These are phyloP conservation scores for Drosera spatulata DNA, from an alignment of 179 eudicot genomes.

Conservation along the genomic window DNA sequence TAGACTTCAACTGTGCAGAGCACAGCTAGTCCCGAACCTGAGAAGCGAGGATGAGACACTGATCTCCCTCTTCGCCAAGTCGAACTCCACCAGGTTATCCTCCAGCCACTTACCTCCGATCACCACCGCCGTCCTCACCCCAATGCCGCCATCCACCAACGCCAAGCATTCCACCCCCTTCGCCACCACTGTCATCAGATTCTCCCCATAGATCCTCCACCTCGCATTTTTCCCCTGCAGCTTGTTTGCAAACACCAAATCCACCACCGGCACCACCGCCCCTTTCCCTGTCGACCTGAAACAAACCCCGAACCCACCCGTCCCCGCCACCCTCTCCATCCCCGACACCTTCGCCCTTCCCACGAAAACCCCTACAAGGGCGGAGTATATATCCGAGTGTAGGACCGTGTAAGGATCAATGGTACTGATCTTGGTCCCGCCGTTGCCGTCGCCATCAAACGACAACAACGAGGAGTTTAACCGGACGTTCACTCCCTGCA, in stretches of 20 bases:
- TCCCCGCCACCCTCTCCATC: conserved; percentile 16
- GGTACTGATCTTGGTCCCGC: conserved; percentile 51
- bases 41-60: conserved; percentile 35
- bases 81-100: conserved; percentile 51
- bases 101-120: conserved; percentile 57
- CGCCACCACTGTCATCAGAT: conserved; percentile 34
- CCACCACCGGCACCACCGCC: conserved; percentile 29
- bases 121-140: conserved; percentile 36
- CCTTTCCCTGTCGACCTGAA: conserved; percentile 28
- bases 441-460: conserved; percentile 13
- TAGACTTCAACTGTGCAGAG: conserved; percentile 12
- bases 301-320: conserved; percentile 43
- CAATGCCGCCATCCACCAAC: conserved; percentile 44
- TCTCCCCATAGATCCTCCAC: conserved; percentile 42
- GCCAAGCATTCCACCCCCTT: conserved; percentile 36
- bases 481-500: conserved; percentile 18
- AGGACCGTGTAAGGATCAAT: conserved; percentile 41
- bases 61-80: conserved; percentile 29
- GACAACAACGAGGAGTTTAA: conserved; percentile 19
- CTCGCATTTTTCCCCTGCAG: conserved; percentile 19
- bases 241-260: conserved; percentile 21
- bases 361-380: conserved; percentile 17
- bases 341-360: conserved; percentile 10
- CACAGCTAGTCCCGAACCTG: conserved; percentile 17
- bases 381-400: conserved; percentile 33